These are phyloP conservation scores for Hibiscus syriacus DNA, from an alignment of 345 rosid species.

Conservation along the genomic window DNA sequence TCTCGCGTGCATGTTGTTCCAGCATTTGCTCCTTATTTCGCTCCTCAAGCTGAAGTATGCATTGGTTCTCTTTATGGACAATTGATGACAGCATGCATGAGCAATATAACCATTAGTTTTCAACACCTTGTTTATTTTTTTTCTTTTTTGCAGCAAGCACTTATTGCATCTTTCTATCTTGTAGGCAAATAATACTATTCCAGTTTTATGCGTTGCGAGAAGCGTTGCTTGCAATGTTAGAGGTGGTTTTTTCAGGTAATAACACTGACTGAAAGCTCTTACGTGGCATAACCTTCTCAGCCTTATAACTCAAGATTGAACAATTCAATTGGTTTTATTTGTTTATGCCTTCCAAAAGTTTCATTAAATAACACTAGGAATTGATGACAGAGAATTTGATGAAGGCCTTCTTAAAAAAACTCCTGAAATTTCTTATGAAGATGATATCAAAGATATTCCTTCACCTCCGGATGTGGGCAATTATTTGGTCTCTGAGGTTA, in stretches of 20 bases:
- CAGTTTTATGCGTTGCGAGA: conserved; percentile 84
- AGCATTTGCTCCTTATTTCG: conserved; percentile 93
- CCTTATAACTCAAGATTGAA: too few species aligned
- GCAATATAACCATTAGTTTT: background rate
- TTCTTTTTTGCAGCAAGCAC: background rate
- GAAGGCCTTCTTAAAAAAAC: conserved; percentile 78
- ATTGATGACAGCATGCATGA: background rate
- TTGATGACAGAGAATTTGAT: conserved; percentile 76
- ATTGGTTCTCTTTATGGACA: conserved; percentile 2
- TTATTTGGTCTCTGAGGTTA: conserved; percentile 86
- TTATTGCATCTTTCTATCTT: conserved; percentile 26
- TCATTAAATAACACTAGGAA: conserved; percentile 15
- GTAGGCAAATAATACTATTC: conserved; percentile 69
- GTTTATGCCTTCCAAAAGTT: conserved; percentile 16
- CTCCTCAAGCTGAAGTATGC: conserved; percentile 97
- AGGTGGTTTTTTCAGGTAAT: conserved; percentile 95
- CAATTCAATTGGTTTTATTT: conserved; percentile 7
- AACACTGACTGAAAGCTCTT: too few species aligned
- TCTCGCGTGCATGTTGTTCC: conserved; percentile 97
- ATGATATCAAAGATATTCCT: conserved; percentile 60
- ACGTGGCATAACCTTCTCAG: too few species aligned
- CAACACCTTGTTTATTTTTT: too few species aligned
- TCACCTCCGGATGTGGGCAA: conserved; percentile 95
- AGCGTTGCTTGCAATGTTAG: conserved; percentile 96
- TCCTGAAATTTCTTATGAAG: conserved; percentile 72